Evolutionary conservation across 2,329 filamentous ascomycete species (phyloP), one percentile per base, ranked within the genome.

Genomic region (Apiospora phragmitis): DNA sequence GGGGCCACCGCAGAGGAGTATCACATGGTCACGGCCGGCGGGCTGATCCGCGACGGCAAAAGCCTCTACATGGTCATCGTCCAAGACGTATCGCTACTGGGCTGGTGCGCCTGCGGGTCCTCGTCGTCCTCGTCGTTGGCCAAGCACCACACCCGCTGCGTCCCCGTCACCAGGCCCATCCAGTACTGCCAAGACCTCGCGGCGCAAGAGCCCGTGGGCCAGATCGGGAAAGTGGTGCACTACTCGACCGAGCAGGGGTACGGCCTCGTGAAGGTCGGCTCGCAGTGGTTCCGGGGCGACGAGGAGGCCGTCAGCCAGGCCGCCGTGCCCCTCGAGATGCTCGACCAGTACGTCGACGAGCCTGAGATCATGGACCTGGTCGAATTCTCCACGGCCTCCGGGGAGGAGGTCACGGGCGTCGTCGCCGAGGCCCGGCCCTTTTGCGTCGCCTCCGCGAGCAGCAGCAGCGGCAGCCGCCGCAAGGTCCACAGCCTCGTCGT

Each of bases 361-460:
- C 70, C 71, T 16, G 42, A 70, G 38, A 43, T 73, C 42, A 73
- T 70, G 68, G 70, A 71, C 45, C 69, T 73, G 65, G 69, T 73
- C 47, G 71, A 73, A 49, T 73, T 73, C 41, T 42, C 68, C 21
- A 73, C 70, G 6, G 55, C 68, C 3, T 45, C 49, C 26, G 71
- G 71, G 1, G 71, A 73, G 67, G 70, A 70, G 32, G 71, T 70
- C 35, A 73, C 71, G 38, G 71, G 71, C n/a, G 68, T 73, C 51
- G 62, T 73, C 21, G 66, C 55, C 4, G 70, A 69, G n/a, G 16
- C 65, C 32, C 49, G 66, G 51, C 24, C 55, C 12, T 70, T 67
- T 38, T 73, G 71, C 32, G 59, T 68, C 65, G 65, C 42, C 24
- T 26, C 65, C 24, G 26, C 65, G 5, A 11, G 16, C 16, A 67